A percentile compares a stretch with the other conserved stretches of the same genome.
Evolutionary conservation across 2,329 filamentous ascomycete genomes (phyloP).

Genomic region (Diplodia sapinea): DNA sequence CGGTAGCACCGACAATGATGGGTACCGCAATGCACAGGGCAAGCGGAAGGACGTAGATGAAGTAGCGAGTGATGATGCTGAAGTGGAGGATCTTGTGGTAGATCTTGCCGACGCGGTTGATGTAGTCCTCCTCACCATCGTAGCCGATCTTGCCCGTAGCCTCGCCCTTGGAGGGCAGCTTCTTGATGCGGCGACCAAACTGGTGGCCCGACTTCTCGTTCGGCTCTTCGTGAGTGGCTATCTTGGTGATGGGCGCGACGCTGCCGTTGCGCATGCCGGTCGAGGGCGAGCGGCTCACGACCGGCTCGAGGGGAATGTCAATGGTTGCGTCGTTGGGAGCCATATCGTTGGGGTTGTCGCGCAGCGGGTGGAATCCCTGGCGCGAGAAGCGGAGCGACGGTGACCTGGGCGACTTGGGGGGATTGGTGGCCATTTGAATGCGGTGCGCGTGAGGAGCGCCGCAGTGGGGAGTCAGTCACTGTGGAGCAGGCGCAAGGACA

Average conservation of each 20-base stretch:
- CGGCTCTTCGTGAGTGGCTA: conserved; percentile 33
- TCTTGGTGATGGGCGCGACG: conserved; percentile 43
- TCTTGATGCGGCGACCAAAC: conserved; percentile 43
- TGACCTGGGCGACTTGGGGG: conserved; percentile 33
- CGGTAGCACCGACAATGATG: conserved; percentile 66
- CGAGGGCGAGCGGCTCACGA: conserved; percentile 56
- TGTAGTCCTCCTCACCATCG: conserved; percentile 59
- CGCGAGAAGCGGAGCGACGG: conserved; percentile 38
- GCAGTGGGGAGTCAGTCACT: conserved; percentile 25
- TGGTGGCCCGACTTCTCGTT: conserved; percentile 33
- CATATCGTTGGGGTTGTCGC: conserved; percentile 47
- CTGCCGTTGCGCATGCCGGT: conserved; percentile 49
- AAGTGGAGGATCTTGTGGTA: conserved; percentile 67
- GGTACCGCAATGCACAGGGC: conserved; percentile 65
- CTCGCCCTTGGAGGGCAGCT: conserved; percentile 45
- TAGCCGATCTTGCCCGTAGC: conserved; percentile 39
- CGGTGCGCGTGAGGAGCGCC: conserved; percentile 11
- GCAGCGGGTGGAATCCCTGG: conserved; percentile 46
- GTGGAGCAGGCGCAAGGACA: conserved; percentile 22
- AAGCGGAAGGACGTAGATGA: conserved; percentile 66
- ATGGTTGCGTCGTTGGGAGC: conserved; percentile 60
- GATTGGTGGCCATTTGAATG: conserved; percentile 35
- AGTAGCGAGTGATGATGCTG: conserved; percentile 67
- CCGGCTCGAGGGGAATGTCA: conserved; percentile 66
- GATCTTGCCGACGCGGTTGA: conserved; percentile 65